Conservation (phyloP, 306 rosid species). For the Datisca glomerata region DNA sequence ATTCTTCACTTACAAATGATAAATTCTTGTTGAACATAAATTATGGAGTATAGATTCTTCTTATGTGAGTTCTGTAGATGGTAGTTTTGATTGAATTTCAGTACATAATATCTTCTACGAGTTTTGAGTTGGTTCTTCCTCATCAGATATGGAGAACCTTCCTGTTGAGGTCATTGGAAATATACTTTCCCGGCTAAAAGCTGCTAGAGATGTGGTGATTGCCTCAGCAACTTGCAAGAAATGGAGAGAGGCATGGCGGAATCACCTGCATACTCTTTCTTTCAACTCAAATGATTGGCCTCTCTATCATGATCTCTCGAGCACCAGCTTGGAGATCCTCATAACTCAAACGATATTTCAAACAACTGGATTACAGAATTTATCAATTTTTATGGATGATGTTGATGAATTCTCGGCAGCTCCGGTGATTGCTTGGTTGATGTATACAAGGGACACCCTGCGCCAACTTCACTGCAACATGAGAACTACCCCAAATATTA, state of each 20-base stretch:
- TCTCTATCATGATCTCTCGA: slow-evolving; percentile 31
- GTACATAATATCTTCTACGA: neutral
- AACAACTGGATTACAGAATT: slow-evolving; percentile 45
- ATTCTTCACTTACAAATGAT: too few relatives aligned
- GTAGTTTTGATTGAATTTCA: neutral
- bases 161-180: slow-evolving; percentile 85
- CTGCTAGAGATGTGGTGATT: slow-evolving; percentile 60
- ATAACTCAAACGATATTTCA: slow-evolving; percentile 81
- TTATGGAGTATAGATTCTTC: too few relatives aligned
- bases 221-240: slow-evolving; percentile 77
- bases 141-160: slow-evolving; percentile 44
- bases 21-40: too few relatives aligned
- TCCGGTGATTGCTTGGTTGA: slow-evolving; percentile 69
- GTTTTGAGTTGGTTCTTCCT: neutral
- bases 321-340: slow-evolving; percentile 52
- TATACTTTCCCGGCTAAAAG: slow-evolving; percentile 59
- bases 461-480: slow-evolving; percentile 44
- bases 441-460: slow-evolving; percentile 58
- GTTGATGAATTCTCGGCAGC: slow-evolving; percentile 63
- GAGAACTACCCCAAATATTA: slow-evolving; percentile 41
- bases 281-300: slow-evolving; percentile 65
- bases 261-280: slow-evolving; percentile 56
- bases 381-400: slow-evolving; percentile 66
- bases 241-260: slow-evolving; percentile 59
- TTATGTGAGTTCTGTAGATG: too few relatives aligned